These are phyloP conservation scores for Plantago elongata DNA, from an alignment of 257 asterid species.

Conservation along the genomic window DNA sequence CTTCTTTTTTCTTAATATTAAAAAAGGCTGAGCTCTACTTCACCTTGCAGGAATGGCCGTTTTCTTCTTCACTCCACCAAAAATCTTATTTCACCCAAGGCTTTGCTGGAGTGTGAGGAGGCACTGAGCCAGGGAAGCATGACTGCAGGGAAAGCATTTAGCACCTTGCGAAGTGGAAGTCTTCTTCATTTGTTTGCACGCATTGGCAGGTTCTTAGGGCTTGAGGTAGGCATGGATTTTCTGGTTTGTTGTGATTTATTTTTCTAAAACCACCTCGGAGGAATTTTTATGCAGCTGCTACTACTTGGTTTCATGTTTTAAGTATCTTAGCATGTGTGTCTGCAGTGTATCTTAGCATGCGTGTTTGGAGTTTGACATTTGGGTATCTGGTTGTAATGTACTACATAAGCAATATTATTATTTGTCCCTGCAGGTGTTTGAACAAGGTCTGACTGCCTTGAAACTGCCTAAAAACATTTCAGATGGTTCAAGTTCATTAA, in stretches of 20 bases:
- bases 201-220: conserved; percentile 91
- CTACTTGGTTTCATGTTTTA: neutral
- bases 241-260: too few relatives aligned
- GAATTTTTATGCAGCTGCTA: neutral
- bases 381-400: conserved; percentile 9
- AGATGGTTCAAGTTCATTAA: conserved; percentile 63
- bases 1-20: neutral
- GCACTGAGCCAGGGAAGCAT: conserved; percentile 85
- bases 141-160: conserved; percentile 71
- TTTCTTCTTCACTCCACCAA: conserved; percentile 77
- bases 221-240: conserved; percentile 54
- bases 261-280: too few relatives aligned
- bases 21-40: conserved; percentile 20
- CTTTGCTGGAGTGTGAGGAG: conserved; percentile 80
- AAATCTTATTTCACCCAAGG: conserved; percentile 62
- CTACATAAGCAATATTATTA: conserved; percentile 19
- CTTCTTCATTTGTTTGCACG: conserved; percentile 86
- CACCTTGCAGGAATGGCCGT: conserved; percentile 77
- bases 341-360: neutral
- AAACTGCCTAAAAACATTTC: conserved; percentile 73
- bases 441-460: conserved; percentile 61
- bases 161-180: conserved; percentile 72
- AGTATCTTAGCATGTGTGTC: neutral
- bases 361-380: neutral
- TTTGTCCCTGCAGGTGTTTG: conserved; percentile 68